These are phyloP conservation scores for Melaleuca quinquenervia DNA, from an alignment of 345 rosid species.

Conservation along the genomic window DNA sequence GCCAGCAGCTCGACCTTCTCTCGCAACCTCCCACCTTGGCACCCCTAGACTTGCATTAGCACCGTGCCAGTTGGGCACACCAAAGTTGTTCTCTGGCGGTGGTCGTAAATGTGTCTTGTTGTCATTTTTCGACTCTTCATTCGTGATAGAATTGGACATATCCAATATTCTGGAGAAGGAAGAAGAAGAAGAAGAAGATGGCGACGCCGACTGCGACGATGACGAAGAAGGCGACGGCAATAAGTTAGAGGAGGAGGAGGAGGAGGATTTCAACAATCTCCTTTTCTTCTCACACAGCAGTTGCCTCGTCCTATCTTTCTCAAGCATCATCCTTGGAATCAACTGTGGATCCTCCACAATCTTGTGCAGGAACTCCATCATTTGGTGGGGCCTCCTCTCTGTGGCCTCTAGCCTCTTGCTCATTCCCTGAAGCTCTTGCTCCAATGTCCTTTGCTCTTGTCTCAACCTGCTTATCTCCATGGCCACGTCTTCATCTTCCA, in stretches of 20 bases:
- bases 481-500: conserved; percentile 47
- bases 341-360: conserved; percentile 69
- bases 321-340: conserved; percentile 48
- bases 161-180: conserved; percentile 1
- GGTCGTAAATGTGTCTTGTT: background rate
- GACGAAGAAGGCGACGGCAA: conserved; percentile 10
- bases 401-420: conserved; percentile 59
- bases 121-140: background rate
- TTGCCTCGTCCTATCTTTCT: conserved; percentile 27
- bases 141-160: background rate
- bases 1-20: background rate
- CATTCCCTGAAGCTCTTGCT: conserved; percentile 55
- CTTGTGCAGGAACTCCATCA: conserved; percentile 73
- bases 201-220: conserved; percentile 19
- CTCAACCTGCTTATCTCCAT: conserved; percentile 64
- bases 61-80: background rate
- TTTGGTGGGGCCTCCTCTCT: conserved; percentile 77
- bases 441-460: conserved; percentile 52
- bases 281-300: conserved; percentile 29
- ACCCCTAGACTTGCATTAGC: background rate
- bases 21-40: background rate
- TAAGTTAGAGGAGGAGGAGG: background rate
- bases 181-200: conserved; percentile 25
- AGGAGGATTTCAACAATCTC: conserved; percentile 17
- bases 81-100: background rate